phyloP scores from a whole-genome alignment of 768 basidiomycete genomes.

The Lentinus brumalis region DNA sequence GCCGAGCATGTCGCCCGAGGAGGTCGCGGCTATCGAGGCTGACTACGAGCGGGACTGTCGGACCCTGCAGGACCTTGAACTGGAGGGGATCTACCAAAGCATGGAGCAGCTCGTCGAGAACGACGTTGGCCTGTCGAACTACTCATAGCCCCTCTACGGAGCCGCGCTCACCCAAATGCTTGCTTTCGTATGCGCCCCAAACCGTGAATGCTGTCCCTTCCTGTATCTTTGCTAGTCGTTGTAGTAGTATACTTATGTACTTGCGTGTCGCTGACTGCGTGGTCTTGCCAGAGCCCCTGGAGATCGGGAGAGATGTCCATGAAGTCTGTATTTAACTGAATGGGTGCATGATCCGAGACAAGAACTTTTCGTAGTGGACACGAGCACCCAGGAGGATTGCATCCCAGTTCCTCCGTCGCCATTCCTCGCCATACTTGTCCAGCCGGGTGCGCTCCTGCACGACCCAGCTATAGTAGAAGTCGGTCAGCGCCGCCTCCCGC shows the following conservation, averaged over 20 bases:
- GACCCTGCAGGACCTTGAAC: constrained; percentile 50
- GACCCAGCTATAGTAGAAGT: constrained; percentile 77
- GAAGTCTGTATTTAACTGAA: constrained; percentile 1
- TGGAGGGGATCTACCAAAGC: constrained; percentile 64
- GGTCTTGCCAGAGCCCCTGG: no score
- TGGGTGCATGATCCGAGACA: constrained; percentile 25
- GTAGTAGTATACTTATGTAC: not conserved
- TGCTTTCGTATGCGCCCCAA: not conserved
- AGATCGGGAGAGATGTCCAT: not conserved
- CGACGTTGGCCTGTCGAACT: constrained; percentile 17
- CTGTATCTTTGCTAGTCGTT: not conserved
- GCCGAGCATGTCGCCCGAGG: constrained; percentile 70
- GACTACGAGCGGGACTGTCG: constrained; percentile 69
- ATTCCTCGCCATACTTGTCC: constrained; percentile 63
- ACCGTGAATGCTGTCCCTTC: constrained; percentile 4
- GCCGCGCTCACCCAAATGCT: not conserved
- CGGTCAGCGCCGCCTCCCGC: constrained; percentile 69
- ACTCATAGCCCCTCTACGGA: not conserved
- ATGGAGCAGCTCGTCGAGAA: constrained; percentile 66
- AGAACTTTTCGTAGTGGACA: constrained; percentile 45
- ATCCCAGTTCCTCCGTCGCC: constrained; percentile 62
- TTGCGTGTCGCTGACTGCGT: no score
- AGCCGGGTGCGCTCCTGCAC: constrained; percentile 63
- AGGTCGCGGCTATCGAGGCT: constrained; percentile 55
- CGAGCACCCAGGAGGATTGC: constrained; percentile 61